Base-by-base conservation (phyloP, 164 flowering plant species). In the Paratinospora sagittata region DNA sequence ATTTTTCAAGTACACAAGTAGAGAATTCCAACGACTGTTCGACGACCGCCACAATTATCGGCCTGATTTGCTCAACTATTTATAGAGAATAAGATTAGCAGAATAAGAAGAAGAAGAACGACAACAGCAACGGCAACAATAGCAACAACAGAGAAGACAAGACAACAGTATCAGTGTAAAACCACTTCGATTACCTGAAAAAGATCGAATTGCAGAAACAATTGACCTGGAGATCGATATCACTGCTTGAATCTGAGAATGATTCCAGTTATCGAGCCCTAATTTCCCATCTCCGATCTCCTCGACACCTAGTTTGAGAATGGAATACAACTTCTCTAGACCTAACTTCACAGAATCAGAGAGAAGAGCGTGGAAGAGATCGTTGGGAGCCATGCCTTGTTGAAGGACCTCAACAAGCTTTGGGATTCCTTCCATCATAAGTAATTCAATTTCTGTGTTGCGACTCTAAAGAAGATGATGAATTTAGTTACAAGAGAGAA, bases 51-150 rank as follows among this genome's bases (percentile, higher is more conserved):
- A 86, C 81, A 74, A 89, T 64, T 71, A 85, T 47, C 21, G 84
- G 83, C 33, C 88, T 92, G 62, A 75, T 82, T 63, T 81, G 84
- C 67, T 91, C 93, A 79, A 82, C 97, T 93, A 80, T 66, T 23
- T 16, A 27, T 10, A 67, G 57, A 16, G 30, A 69, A 37, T 0
- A 66, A 62, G 8, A 63, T 24, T 7, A 65, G 13, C 34, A 11
- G n/a, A n/a, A n/a, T n/a, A n/a, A n/a, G n/a, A n/a, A n/a, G n/a
- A 39, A 58, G 30, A 10, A 69, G 3, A 6, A 27, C 24, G n/a
- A n/a, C n/a, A n/a, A n/a, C n/a, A n/a, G n/a, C n/a, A n/a, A n/a
- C n/a, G n/a, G n/a, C n/a, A n/a, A n/a, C n/a, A n/a, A n/a, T n/a
- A n/a, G n/a, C n/a, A n/a, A n/a, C 41, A 17, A 30, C 10, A 65